Conservation (phyloP, 768 basidiomycete genomes). For the Mycena maculata region DNA sequence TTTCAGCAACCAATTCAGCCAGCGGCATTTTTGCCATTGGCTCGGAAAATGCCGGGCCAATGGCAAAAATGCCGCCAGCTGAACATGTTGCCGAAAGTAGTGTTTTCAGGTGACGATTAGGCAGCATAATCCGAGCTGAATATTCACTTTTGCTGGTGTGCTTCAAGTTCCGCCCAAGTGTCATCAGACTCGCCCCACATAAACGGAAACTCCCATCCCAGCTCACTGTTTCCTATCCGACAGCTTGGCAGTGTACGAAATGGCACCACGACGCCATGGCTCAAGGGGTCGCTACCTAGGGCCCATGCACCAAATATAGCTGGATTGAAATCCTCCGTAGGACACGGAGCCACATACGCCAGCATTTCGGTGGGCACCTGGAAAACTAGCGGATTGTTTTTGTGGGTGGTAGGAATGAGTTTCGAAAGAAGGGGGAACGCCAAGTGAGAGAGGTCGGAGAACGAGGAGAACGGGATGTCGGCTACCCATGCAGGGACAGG, state of each 20-base stretch:
- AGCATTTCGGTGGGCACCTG: constrained; percentile 16
- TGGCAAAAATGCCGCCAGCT: too few relatives aligned
- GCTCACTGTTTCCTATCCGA: background rate
- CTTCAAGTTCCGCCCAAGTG: constrained; percentile 20
- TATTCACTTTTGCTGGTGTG: background rate
- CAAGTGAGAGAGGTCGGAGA: constrained; percentile 49
- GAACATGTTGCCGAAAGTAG: too few relatives aligned
- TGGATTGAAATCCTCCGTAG: constrained; percentile 2
- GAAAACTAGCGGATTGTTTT: background rate
- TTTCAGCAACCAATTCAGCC: too few relatives aligned
- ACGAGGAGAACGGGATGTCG: constrained; percentile 45
- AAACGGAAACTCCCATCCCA: constrained; percentile 39
- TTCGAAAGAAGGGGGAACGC: constrained; percentile 42
- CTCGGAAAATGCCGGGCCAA: too few relatives aligned
- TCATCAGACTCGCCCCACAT: constrained; percentile 35
- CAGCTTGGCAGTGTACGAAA: constrained; percentile 9
- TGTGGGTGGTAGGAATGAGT: background rate
- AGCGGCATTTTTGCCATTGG: too few relatives aligned
- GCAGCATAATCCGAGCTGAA: too few relatives aligned
- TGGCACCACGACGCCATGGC: constrained; percentile 36
- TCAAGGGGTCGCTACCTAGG: constrained; percentile 35
- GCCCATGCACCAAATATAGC: constrained; percentile 39
- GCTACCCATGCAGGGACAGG: constrained; percentile 37
- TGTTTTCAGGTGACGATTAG: too few relatives aligned
- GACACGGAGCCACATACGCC: constrained; percentile 11